These are phyloP conservation scores for Hymenoscyphus fructigenus DNA, from an alignment of 2,329 filamentous ascomycete genomes.

Conservation along the genomic window DNA sequence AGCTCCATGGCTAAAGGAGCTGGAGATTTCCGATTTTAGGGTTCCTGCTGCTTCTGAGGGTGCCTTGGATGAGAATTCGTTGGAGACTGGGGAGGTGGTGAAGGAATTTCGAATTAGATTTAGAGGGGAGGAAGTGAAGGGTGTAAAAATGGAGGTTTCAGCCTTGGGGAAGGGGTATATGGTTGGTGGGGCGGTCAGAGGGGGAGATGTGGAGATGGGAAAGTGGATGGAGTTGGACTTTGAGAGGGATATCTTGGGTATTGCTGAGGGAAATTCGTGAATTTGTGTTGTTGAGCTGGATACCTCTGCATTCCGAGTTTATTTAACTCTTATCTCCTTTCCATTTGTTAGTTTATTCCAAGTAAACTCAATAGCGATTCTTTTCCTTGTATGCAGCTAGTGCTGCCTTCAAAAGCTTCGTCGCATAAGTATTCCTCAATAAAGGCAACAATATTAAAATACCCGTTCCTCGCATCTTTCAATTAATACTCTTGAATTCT, in stretches of 20 bases:
- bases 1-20: constrained; percentile 67
- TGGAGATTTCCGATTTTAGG: constrained; percentile 65
- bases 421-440: too few relatives aligned
- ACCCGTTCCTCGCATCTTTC: too few relatives aligned
- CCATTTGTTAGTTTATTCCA: too few relatives aligned
- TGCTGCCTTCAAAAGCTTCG: too few relatives aligned
- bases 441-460: too few relatives aligned
- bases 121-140: constrained; percentile 26
- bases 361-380: too few relatives aligned
- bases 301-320: too few relatives aligned
- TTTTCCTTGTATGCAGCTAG: too few relatives aligned
- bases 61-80: constrained; percentile 14
- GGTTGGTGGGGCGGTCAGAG: constrained; percentile 31
- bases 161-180: constrained; percentile 34
- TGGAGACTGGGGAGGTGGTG: constrained; percentile 27
- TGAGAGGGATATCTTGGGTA: constrained; percentile 27
- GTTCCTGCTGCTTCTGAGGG: constrained; percentile 21
- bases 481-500: too few relatives aligned
- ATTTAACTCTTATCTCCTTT: too few relatives aligned
- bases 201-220: constrained; percentile 15
- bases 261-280: constrained; percentile 22
- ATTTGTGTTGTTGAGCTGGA: too few relatives aligned
- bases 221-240: constrained; percentile 24
- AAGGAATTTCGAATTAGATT: constrained; percentile 29
- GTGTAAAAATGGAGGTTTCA: constrained; percentile 33